Conservation (phyloP, 352 stramenopile genomes). For the Phytophthora aleatoria region DNA sequence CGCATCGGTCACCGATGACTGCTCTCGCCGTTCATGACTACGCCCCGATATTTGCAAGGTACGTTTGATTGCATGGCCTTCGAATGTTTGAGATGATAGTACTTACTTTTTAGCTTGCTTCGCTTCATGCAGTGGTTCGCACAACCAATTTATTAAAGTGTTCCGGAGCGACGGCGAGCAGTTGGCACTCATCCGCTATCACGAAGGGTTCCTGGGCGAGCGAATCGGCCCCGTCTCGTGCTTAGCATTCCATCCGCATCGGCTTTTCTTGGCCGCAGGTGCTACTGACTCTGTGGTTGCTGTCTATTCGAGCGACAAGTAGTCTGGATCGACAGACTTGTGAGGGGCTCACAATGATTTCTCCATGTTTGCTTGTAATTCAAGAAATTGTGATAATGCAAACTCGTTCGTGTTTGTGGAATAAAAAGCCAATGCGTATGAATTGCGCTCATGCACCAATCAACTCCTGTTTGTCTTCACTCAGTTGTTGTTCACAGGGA, state of each 20-base stretch:
- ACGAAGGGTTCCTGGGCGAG: conserved; percentile 97
- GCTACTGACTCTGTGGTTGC: conserved; percentile 96
- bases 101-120: conserved; percentile 8
- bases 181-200: conserved; percentile 91
- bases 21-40: conserved; percentile 95
- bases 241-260: conserved; percentile 97
- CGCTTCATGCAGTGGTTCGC: conserved; percentile 82
- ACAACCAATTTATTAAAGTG: conserved; percentile 99
- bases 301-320: conserved; percentile 91
- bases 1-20: conserved; percentile 95
- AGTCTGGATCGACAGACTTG: conserved; percentile 9
- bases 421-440: conserved; percentile 15
- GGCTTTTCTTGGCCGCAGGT: conserved; percentile 94
- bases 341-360: neutral
- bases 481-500: conserved; percentile 26
- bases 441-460: conserved; percentile 7
- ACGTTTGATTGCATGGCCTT: conserved; percentile 7
- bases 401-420: conserved; percentile 15
- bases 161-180: conserved; percentile 91
- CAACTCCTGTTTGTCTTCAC: neutral
- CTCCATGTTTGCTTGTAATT: neutral
- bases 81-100: neutral
- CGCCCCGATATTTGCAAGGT: conserved; percentile 95
- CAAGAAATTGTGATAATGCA: conserved; percentile 5
- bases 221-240: conserved; percentile 97